Evolutionary conservation across 2,329 filamentous ascomycete genomes (phyloP), one percentile per base, ranked within the genome.

Genomic region (Claviceps spartinae): DNA sequence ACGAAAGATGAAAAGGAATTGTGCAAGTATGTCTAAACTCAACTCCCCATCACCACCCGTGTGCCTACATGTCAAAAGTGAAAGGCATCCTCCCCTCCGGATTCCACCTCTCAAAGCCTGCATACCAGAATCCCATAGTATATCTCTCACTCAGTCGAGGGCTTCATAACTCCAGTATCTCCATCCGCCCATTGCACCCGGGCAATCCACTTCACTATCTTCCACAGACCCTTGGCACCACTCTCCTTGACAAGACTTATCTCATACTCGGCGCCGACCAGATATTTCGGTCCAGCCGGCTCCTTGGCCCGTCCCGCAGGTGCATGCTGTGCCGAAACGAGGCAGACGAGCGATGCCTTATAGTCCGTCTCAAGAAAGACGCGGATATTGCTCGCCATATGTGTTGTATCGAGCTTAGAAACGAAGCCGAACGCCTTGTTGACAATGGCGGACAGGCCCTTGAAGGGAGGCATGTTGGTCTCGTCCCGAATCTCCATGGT

Each of bases 111-210:
- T 30, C 26, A 30, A 9, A 30, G 26, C 8, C 2, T 30, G 26
- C 8, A 30, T 8, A 30, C 8, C 9, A 30, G 26, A 30, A 3
- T 3, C 26, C 8, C 26, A 30, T 30, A 30, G 8, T 30, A 11
- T 30, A 30, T 30, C 26, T 30, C 26, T 30, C 26, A 24, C 20
- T 14, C 5, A 1, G 18, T 13, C 4, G 41, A 13, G 9, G 41
- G 41, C 18, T 44, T 44, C 42, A 44, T 24, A 14, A 24, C 42
- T 20, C 16, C 42, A 13, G 11, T 11, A 13, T 44, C 42, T 14
- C 63, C 64, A 44, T 63, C 50, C 14, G 41, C 57, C 66, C 67
- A 69, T 11, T 60, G 56, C 50, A 61, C 36, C 43, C 67, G 57
- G 41, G 66, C 48, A 24, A 52, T 57, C 56, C 56, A 66, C 18